Evolutionary conservation across 2,329 filamentous ascomycete genomes (phyloP).

Genomic region (Botrytis elliptica): DNA sequence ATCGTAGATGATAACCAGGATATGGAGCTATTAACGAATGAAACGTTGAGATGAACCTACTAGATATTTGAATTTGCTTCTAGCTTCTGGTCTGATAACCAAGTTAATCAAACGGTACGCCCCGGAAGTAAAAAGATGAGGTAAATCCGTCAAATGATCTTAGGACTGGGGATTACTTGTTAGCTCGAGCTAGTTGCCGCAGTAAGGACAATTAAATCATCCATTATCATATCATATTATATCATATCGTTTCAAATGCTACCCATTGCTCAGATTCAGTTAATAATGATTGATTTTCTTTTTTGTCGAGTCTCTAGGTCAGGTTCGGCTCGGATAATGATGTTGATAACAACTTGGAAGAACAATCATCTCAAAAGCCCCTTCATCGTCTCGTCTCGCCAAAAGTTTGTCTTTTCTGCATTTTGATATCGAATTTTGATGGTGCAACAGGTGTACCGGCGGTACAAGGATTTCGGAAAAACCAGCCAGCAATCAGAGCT

Average conservation of each 20-base stretch:
- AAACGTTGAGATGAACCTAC: neutral
- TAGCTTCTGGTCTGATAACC: neutral
- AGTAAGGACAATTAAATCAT: conserved; percentile 7
- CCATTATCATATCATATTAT: neutral
- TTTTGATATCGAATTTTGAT: neutral
- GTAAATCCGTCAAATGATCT: conserved; percentile 18
- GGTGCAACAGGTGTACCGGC: neutral
- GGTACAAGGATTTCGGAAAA: neutral
- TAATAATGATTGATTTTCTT: neutral
- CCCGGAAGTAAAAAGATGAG: conserved; percentile 10
- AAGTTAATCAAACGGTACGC: conserved; percentile 10
- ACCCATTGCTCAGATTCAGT: neutral
- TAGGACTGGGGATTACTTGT: neutral
- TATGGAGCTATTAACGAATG: neutral
- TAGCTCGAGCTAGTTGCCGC: conserved; percentile 1
- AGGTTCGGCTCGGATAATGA: neutral
- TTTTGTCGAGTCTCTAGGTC: neutral
- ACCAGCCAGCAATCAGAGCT: conserved; percentile 1
- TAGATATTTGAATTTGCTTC: conserved; percentile 9
- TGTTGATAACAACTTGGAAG: neutral
- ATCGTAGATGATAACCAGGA: conserved; percentile 3
- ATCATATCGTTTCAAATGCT: neutral
- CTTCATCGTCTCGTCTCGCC: conserved; percentile 17
- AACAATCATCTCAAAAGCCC: neutral
- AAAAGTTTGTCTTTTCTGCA: neutral